Conservation (phyloP, 2,329 filamentous ascomycete species). For the Phyllosticta paracitricarpa region DNA sequence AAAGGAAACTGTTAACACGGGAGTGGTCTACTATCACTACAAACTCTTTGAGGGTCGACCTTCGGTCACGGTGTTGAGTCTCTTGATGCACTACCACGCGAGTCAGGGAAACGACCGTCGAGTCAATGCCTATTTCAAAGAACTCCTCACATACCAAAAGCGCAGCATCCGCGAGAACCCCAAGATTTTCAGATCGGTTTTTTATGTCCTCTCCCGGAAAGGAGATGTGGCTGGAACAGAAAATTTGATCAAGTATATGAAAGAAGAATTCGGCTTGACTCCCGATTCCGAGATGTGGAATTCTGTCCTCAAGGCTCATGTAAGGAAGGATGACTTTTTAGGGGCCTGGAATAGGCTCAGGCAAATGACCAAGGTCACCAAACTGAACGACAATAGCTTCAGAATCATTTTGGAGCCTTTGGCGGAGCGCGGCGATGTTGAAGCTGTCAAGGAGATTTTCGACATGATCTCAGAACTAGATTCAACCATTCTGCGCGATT, state of each 20-base stretch:
- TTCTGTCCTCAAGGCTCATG: constrained; percentile 61
- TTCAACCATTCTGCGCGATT: neutral
- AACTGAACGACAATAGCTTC: constrained; percentile 56
- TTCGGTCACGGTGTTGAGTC: neutral
- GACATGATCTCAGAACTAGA: constrained; percentile 38
- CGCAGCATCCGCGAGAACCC: neutral
- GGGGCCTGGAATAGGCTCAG: constrained; percentile 56
- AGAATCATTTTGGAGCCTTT: constrained; percentile 64
- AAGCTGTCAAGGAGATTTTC: constrained; percentile 56
- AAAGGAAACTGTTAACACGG: neutral
- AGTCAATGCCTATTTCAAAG: neutral
- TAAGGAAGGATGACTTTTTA: constrained; percentile 55
- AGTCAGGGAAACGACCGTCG: neutral
- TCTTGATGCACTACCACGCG: neutral
- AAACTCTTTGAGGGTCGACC: neutral
- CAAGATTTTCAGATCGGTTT: neutral
- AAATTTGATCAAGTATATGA: constrained; percentile 53
- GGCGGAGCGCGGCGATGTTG: constrained; percentile 61
- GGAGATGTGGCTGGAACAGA: neutral
- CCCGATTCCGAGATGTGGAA: constrained; percentile 63
- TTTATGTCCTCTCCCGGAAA: neutral
- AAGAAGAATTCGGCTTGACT: constrained; percentile 42
- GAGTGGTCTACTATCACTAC: neutral
- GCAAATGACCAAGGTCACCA: constrained; percentile 40
- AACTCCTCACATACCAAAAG: neutral